A percentile compares a stretch with the other conserved stretches of the same genome.
Conservation (phyloP, 192 early-diverging fungal genomes). For the Linnemannia elongata region DNA sequence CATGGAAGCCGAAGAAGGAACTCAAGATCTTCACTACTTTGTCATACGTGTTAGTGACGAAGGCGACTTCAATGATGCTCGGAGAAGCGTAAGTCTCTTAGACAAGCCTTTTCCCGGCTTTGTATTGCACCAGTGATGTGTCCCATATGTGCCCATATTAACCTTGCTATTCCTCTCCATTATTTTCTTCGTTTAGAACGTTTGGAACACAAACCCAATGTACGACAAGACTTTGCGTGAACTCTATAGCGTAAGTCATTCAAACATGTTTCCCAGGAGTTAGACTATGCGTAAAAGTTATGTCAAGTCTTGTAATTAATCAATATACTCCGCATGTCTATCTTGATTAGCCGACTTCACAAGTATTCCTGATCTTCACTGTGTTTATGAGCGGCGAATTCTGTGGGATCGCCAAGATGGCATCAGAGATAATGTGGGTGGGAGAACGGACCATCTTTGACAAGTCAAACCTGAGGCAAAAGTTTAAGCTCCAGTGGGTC, state of each 20-base stretch:
- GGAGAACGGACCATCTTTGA: conserved; percentile 32
- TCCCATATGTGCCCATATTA: background rate
- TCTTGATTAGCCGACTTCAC: background rate
- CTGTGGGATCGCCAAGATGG: conserved; percentile 35
- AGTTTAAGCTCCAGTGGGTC: conserved; percentile 28
- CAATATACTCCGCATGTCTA: background rate
- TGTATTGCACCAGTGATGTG: background rate
- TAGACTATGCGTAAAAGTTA: too few species aligned
- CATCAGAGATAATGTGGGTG: conserved; percentile 29
- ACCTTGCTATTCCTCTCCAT: background rate
- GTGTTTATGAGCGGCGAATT: conserved; percentile 10
- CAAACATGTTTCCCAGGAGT: too few species aligned
- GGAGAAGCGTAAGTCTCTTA: conserved; percentile 2
- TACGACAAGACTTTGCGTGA: conserved; percentile 13
- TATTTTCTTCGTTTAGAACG: background rate
- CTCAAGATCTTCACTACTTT: conserved; percentile 4
- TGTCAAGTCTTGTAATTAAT: background rate
- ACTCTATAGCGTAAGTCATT: conserved; percentile 9
- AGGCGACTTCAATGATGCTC: conserved; percentile 16
- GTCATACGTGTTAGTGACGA: conserved; percentile 10
- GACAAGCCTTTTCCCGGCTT: background rate
- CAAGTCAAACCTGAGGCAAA: conserved; percentile 8
- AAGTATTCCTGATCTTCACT: conserved; percentile 19
- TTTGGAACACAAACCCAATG: conserved; percentile 33
- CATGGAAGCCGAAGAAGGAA: background rate